A percentile compares a stretch with the other conserved stretches of the same genome.
Conservation (phyloP, 768 basidiomycete genomes). For the Serendipita vermifera region DNA sequence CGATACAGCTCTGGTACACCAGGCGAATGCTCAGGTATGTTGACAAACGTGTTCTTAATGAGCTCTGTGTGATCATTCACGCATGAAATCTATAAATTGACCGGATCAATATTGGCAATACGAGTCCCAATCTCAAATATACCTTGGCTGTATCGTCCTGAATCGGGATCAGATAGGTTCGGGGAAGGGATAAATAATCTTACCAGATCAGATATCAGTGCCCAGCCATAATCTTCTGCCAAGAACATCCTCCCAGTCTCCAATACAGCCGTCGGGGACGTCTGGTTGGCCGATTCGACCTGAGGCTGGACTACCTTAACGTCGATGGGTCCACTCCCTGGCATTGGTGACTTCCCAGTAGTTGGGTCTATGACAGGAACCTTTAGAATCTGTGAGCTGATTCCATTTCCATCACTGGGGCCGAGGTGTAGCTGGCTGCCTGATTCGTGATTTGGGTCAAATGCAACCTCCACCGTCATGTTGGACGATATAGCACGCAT, state of each 20-base stretch:
- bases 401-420: not conserved
- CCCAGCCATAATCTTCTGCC: not conserved
- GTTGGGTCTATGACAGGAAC: not conserved
- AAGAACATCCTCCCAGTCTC: not conserved
- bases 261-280: not conserved
- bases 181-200: too few species aligned
- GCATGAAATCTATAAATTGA: too few species aligned
- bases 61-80: not conserved
- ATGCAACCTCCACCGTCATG: not conserved
- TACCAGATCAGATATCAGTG: not conserved
- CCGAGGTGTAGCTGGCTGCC: not conserved
- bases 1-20: conserved; percentile 3
- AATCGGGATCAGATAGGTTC: too few species aligned
- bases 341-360: not conserved
- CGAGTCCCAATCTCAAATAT: too few species aligned
- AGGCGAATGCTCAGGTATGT: not conserved
- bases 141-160: conserved; percentile 3
- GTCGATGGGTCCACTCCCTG: not conserved
- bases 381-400: not conserved
- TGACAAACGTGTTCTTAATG: not conserved
- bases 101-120: too few species aligned
- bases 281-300: not conserved
- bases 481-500: not conserved
- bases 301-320: not conserved
- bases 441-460: not conserved